phyloP scores from a whole-genome alignment of 441 rosid species.

The Corymbia calophylla region DNA sequence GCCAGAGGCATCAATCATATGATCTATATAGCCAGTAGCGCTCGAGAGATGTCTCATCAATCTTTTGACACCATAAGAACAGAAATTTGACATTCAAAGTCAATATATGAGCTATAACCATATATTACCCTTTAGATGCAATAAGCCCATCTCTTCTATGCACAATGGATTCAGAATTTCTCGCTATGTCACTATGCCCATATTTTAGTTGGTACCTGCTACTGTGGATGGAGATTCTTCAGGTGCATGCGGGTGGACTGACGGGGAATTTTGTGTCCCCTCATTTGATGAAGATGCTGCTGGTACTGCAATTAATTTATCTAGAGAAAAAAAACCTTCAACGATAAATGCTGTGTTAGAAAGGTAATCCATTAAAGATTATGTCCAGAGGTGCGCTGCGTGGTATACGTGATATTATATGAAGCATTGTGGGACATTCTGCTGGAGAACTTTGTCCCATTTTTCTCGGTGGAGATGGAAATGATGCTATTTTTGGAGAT shows the following conservation, averaged over 20 bases:
- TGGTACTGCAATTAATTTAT: slow-evolving; percentile 14
- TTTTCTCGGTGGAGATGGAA: slow-evolving; percentile 27
- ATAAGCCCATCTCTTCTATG: background rate
- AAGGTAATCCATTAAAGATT: background rate
- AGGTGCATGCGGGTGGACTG: slow-evolving; percentile 27
- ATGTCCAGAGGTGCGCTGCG: slow-evolving; percentile 11
- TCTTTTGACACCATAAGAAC: too few species aligned
- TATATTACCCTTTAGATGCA: background rate
- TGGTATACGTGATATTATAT: slow-evolving; percentile 6
- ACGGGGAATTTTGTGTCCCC: slow-evolving; percentile 27
- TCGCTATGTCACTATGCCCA: background rate
- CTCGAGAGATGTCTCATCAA: too few species aligned
- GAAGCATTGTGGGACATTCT: slow-evolving; percentile 11
- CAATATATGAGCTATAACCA: too few species aligned
- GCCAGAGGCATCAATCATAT: too few species aligned
- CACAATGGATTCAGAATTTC: background rate
- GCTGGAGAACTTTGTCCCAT: slow-evolving; percentile 11
- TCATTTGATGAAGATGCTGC: slow-evolving; percentile 23
- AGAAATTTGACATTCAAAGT: too few species aligned
- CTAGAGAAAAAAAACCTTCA: background rate
- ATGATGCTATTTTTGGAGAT: slow-evolving; percentile 2
- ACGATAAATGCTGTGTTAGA: background rate
- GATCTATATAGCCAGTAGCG: too few species aligned
- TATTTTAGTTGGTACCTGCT: slow-evolving; percentile 30
- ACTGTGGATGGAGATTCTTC: slow-evolving; percentile 32